Percentiles rank a stretch among this genome's conserved stretches.
Conservation (phyloP, 192 early-diverging fungal genomes). For the Fimicolochytrium jonesii region DNA sequence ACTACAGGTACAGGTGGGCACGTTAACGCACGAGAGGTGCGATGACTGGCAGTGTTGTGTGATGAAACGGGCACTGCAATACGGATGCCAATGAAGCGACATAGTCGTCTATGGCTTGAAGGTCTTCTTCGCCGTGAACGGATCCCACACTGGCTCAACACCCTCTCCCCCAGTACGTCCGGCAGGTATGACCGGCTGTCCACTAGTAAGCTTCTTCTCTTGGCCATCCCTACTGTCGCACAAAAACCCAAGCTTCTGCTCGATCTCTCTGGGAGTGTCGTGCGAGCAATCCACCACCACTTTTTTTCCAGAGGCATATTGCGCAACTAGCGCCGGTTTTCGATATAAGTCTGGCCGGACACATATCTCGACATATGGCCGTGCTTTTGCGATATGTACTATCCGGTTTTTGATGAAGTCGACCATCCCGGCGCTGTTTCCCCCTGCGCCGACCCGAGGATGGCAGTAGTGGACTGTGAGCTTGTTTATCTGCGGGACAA, state of each 20-base stretch:
- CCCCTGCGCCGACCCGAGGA: slow-evolving; percentile 28
- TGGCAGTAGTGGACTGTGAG: slow-evolving; percentile 33
- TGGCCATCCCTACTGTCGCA: slow-evolving; percentile 27
- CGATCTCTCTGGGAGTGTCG: slow-evolving; percentile 7
- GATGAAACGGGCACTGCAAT: too few relatives aligned
- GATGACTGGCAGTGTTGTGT: too few relatives aligned
- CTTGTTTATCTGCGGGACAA: slow-evolving; percentile 37
- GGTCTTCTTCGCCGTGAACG: slow-evolving; percentile 31
- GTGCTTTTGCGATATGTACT: slow-evolving; percentile 8
- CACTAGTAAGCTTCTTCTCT: slow-evolving; percentile 5
- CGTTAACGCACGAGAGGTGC: too few relatives aligned
- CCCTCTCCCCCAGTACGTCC: slow-evolving; percentile 1
- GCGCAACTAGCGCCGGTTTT: slow-evolving; percentile 28
- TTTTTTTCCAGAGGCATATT: slow-evolving; percentile 26
- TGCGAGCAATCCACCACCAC: slow-evolving; percentile 10
- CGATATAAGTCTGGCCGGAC: slow-evolving; percentile 14
- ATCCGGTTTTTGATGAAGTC: slow-evolving; percentile 32
- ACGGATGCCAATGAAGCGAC: too few relatives aligned
- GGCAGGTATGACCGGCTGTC: slow-evolving; percentile 19
- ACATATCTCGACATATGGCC: slow-evolving; percentile 36
- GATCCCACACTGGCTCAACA: slow-evolving; percentile 30
- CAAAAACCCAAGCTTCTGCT: slow-evolving; percentile 22
- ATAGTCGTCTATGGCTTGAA: slow-evolving; percentile 41
- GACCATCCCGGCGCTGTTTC: slow-evolving; percentile 39
- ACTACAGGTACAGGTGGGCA: too few relatives aligned